phyloP scores from a whole-genome alignment of 306 rosid species.

The Chamaecrista fasciculata region DNA sequence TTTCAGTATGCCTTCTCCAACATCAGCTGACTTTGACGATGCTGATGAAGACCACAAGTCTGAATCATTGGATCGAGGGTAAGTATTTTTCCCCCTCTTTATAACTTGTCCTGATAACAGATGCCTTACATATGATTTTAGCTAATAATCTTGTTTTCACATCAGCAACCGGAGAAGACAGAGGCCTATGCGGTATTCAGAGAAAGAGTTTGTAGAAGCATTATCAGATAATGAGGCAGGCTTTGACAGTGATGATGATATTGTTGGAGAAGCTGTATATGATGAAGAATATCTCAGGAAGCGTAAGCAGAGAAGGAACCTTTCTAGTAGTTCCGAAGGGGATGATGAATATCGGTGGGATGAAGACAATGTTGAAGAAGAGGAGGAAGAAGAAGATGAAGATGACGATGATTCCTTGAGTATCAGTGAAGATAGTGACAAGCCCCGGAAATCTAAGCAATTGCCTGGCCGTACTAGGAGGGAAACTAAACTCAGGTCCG shows the following conservation, averaged over 20 bases:
- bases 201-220: slow-evolving; percentile 73
- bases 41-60: slow-evolving; percentile 55
- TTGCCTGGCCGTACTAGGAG: slow-evolving; percentile 76
- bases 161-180: slow-evolving; percentile 74
- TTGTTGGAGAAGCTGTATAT: slow-evolving; percentile 93
- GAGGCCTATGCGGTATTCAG: slow-evolving; percentile 89
- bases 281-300: slow-evolving; percentile 90
- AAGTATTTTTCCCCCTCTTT: background rate
- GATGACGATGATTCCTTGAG: slow-evolving; percentile 53
- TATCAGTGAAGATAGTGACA: slow-evolving; percentile 87
- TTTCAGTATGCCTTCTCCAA: slow-evolving; percentile 70
- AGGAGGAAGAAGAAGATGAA: slow-evolving; percentile 83
- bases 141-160: slow-evolving; percentile 29
- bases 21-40: slow-evolving; percentile 64
- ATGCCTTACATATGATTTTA: slow-evolving; percentile 13
- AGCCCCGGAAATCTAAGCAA: slow-evolving; percentile 61
- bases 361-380: slow-evolving; percentile 91
- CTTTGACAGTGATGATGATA: slow-evolving; percentile 91
- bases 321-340: slow-evolving; percentile 95
- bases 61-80: slow-evolving; percentile 80
- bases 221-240: slow-evolving; percentile 77
- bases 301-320: slow-evolving; percentile 78
- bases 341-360: slow-evolving; percentile 93
- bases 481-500: slow-evolving; percentile 83
- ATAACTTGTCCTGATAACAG: background rate